Conservation (phyloP, 1,284 basidiomycete genomes). For the Mycena citricolor region DNA sequence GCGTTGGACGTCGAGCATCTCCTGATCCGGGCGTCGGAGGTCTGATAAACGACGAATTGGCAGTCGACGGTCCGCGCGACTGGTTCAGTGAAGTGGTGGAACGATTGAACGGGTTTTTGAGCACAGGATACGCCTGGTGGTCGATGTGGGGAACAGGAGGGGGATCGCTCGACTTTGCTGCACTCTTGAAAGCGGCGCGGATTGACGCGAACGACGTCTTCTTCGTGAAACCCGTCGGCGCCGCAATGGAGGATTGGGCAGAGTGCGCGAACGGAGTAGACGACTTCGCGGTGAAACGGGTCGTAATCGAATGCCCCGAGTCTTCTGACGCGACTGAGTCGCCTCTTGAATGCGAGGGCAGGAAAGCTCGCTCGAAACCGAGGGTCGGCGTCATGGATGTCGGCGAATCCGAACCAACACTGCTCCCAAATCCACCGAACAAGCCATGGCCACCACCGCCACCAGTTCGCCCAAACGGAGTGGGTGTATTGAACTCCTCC, state of each 20-base stretch:
- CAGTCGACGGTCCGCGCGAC: constrained; percentile 31
- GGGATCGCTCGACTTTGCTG: constrained; percentile 50
- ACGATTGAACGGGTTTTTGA: constrained; percentile 78
- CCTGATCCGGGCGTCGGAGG: constrained; percentile 65
- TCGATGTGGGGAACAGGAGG: constrained; percentile 71
- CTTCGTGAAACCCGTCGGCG: constrained; percentile 61
- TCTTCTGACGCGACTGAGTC: constrained; percentile 73
- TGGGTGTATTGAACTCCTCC: constrained; percentile 23
- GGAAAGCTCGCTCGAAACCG: constrained; percentile 56
- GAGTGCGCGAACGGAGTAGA: constrained; percentile 61
- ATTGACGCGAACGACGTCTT: constrained; percentile 86
- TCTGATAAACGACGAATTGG: constrained; percentile 36
- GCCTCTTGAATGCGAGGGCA: constrained; percentile 65
- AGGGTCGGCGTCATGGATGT: constrained; percentile 52
- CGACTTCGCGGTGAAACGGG: constrained; percentile 43
- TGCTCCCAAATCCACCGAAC: constrained; percentile 25
- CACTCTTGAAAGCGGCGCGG: constrained; percentile 83
- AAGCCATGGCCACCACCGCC: constrained; percentile 16
- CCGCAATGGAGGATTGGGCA: constrained; percentile 63
- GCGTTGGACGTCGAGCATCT: constrained; percentile 42
- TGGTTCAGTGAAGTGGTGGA: constrained; percentile 69
- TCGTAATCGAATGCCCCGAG: constrained; percentile 59
- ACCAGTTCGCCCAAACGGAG: constrained; percentile 20
- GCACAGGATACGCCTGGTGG: constrained; percentile 60
- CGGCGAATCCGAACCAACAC: constrained; percentile 59